Percentiles rank a stretch among this genome's conserved stretches.
Conservation (phyloP, 2,329 filamentous ascomycete genomes). For the Fonsecaea multimorphosa region DNA sequence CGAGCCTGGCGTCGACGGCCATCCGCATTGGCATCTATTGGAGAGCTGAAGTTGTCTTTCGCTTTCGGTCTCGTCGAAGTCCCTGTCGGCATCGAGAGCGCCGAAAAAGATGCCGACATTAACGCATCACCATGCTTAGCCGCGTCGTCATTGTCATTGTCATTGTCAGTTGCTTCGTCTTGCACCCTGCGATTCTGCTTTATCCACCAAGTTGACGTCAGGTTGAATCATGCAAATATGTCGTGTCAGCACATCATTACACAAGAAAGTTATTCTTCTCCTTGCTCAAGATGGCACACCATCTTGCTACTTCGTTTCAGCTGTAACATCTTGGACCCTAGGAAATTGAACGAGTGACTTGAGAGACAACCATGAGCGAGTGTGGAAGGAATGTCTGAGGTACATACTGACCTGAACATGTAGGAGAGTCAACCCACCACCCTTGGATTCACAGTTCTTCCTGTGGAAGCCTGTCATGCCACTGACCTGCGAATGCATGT, state of each 20-base stretch:
- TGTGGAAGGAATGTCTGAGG: not conserved
- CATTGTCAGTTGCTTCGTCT: not conserved
- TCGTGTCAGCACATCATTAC: not conserved
- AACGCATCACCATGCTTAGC: not conserved
- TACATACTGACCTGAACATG: constrained; percentile 13
- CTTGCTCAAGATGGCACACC: not conserved
- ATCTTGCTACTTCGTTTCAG: not conserved
- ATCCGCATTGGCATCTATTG: not conserved
- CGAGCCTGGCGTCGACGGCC: not conserved
- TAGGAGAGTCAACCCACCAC: constrained; percentile 2
- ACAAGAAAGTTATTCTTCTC: not conserved
- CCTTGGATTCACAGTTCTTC: not conserved
- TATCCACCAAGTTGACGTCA: not conserved
- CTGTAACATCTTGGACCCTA: not conserved
- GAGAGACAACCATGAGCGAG: not conserved
- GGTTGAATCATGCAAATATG: not conserved
- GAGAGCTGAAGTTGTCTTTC: not conserved
- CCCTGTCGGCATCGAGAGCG: not conserved
- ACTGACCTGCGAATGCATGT: not conserved
- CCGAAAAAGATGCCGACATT: not conserved
- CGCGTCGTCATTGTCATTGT: not conserved
- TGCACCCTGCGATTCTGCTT: not conserved
- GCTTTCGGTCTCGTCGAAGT: not conserved
- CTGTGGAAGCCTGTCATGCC: not conserved
- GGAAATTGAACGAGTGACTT: not conserved